Conservation (phyloP, 2,329 filamentous ascomycete genomes). For the Sclerotinia sclerotiorum region DNA sequence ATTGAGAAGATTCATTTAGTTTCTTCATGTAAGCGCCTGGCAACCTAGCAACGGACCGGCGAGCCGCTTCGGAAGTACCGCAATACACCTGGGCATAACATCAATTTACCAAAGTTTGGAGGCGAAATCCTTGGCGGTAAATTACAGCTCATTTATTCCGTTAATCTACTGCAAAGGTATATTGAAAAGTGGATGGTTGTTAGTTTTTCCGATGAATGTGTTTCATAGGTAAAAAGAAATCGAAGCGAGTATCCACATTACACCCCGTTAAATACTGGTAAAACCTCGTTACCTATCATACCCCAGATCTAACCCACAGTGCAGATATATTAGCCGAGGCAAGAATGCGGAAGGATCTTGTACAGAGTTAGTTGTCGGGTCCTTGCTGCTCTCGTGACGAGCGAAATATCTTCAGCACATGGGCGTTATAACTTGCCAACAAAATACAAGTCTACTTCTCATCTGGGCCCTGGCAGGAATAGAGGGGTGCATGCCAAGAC, state of each 20-base stretch:
- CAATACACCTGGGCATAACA: neutral
- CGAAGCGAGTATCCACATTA: neutral
- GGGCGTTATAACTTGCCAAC: too few relatives aligned
- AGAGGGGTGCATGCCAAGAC: neutral
- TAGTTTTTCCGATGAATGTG: neutral
- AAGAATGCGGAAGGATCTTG: neutral
- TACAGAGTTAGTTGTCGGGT: neutral
- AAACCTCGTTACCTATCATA: neutral
- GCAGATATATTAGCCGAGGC: neutral
- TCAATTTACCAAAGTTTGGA: conserved; percentile 8
- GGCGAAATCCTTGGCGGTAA: conserved; percentile 7
- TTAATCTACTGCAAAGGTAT: neutral
- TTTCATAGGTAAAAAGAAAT: neutral
- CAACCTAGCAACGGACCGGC: conserved; percentile 10
- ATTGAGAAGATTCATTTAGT: neutral
- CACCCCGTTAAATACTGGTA: too few relatives aligned
- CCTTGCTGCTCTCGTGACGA: conserved; percentile 5
- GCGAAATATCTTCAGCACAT: neutral
- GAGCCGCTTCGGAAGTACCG: conserved; percentile 1
- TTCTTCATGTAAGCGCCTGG: conserved; percentile 3
- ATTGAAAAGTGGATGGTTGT: neutral
- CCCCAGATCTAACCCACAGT: neutral
- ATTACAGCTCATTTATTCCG: neutral
- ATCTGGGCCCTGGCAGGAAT: neutral
- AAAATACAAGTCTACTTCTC: neutral